These are phyloP conservation scores for Botrytis tulipae DNA, from an alignment of 2,329 filamentous ascomycete species.

Conservation along the genomic window DNA sequence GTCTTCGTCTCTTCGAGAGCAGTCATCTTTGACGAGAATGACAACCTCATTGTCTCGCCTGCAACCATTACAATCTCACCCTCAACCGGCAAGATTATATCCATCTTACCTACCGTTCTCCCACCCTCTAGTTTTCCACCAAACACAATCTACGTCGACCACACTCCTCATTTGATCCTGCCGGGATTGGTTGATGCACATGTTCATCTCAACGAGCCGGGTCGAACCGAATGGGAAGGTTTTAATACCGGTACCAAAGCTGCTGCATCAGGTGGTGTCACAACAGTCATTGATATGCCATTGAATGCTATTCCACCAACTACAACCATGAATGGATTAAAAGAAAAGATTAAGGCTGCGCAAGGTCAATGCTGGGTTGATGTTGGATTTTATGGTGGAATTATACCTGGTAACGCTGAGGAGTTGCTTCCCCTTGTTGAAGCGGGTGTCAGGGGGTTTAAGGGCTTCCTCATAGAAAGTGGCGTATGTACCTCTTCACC, in stretches of 20 bases:
- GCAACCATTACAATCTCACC: conserved; percentile 81
- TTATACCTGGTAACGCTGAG: conserved; percentile 82
- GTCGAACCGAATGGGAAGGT: conserved; percentile 96
- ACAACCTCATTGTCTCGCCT: conserved; percentile 64
- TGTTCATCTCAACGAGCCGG: conserved; percentile 96
- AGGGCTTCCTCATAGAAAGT: conserved; percentile 95
- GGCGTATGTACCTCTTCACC: conserved; percentile 61
- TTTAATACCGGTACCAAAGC: conserved; percentile 94
- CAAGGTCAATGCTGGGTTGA: conserved; percentile 94
- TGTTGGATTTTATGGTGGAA: conserved; percentile 95
- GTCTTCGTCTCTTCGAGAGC: conserved; percentile 83
- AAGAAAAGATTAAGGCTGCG: conserved; percentile 82
- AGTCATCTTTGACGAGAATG: conserved; percentile 69
- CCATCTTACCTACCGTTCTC: conserved; percentile 71
- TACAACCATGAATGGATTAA: conserved; percentile 77
- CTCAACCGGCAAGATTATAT: conserved; percentile 78
- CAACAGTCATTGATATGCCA: conserved; percentile 96
- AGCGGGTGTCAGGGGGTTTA: conserved; percentile 89
- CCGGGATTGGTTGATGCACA: conserved; percentile 95
- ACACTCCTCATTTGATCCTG: conserved; percentile 80
- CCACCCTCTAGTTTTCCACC: conserved; percentile 71
- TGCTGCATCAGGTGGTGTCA: conserved; percentile 92
- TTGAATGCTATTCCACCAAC: conserved; percentile 96
- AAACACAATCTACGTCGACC: conserved; percentile 73
- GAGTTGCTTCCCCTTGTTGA: conserved; percentile 79